Base-by-base conservation (phyloP, 176 grass and related monocot genomes). In the Oryza glumipatula region DNA sequence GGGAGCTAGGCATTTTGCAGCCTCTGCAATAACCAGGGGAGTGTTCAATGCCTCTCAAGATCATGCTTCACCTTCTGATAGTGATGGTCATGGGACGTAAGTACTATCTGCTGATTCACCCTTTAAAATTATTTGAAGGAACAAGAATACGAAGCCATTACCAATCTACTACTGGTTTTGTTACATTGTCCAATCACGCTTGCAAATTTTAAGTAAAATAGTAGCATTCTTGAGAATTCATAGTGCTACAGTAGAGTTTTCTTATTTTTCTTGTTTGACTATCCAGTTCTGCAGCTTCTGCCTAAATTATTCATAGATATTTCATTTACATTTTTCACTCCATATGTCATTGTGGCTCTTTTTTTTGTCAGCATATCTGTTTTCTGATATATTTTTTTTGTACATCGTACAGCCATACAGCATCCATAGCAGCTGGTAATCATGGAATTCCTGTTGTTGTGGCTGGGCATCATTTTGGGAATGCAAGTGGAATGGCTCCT, bases 401-500 rank as follows among this genome's bases (percentile, higher is more conserved):
- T 63, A 23, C 58, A 3, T 63, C 8, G 74, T 91, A 67, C 77
- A 99, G 96, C 63, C 96, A 99, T 82, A 99, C 96, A 68, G 93
- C 93, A 70, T 99, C 96, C 11, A 99, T 96, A 74, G 93, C 91
- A 30, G 93, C 96, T 74, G 96, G 96, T 68, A 99, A 99, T 90
- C 85, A 99, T 79, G 93, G 96, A 66, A 86, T 99, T 86, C 88
- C 93, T 73, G 96, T 92, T 81, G 84, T 91, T 86, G 96, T 99
- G 14, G 84, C 93, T 72, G 96, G 91, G 15, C 96, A 99, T 94
- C 70, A 91, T 86, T 99, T 94, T 73, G 96, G 96, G 68, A 86
- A 95, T 91, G 96, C 96, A 82, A 99, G 96, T 74, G 96, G 96
- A 78, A 99, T 99, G 96, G 96, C 96, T 76, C 96, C 96, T 99